These are phyloP conservation scores for Acanthamoeba triangularis DNA, from an alignment of 208 protist species.

Conservation along the genomic window DNA sequence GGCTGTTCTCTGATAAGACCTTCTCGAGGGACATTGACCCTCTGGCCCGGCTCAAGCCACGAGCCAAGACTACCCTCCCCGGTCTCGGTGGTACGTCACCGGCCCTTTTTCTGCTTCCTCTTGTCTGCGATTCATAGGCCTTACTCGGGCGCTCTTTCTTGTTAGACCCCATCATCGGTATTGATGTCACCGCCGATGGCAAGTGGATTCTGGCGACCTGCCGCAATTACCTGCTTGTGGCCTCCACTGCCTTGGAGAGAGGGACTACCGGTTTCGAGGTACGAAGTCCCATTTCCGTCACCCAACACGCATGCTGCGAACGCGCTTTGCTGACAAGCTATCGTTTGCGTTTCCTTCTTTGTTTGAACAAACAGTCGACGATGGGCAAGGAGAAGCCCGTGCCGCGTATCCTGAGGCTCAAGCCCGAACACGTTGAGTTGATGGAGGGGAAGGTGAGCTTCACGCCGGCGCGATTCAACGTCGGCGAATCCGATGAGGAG, in stretches of 20 bases:
- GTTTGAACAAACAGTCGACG: not conserved
- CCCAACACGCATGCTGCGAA: not conserved
- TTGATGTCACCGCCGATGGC: slow-evolving; percentile 89
- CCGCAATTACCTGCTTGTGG: slow-evolving; percentile 88
- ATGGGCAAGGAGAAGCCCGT: slow-evolving; percentile 85
- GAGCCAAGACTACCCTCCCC: slow-evolving; percentile 89
- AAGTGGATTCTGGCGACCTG: slow-evolving; percentile 90
- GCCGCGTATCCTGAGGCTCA: slow-evolving; percentile 85
- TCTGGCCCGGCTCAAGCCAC: not conserved
- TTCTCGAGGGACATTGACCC: slow-evolving; percentile 57
- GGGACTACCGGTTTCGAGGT: slow-evolving; percentile 86
- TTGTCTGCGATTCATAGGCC: too few relatives aligned
- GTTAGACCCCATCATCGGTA: slow-evolving; percentile 88
- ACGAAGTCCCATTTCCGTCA: not conserved
- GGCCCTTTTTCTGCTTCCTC: too few relatives aligned
- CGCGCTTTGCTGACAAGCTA: not conserved
- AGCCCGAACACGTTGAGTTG: slow-evolving; percentile 80
- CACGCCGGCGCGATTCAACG: slow-evolving; percentile 90
- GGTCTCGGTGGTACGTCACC: slow-evolving; percentile 87
- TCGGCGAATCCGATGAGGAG: slow-evolving; percentile 71
- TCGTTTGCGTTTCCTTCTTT: not conserved
- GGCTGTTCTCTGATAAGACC: slow-evolving; percentile 85
- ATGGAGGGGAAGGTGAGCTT: slow-evolving; percentile 87
- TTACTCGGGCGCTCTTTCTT: not conserved
- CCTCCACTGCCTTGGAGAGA: slow-evolving; percentile 76